These are phyloP conservation scores for Saccharomyces hybrid DNA, from an alignment of 1,139 yeast species.

Conservation along the genomic window DNA sequence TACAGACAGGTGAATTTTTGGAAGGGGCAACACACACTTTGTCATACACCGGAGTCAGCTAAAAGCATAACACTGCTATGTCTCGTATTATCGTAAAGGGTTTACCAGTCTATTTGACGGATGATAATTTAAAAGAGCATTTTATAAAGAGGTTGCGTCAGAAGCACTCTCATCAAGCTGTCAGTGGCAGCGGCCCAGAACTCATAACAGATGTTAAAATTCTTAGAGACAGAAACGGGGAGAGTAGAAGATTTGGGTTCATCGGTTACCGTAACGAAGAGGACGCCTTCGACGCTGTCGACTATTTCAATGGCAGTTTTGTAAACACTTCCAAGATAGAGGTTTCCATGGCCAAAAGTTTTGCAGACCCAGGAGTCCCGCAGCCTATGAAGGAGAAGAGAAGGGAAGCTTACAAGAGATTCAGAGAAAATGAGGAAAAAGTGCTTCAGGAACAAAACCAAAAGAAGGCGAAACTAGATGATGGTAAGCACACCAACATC, in stretches of 20 bases:
- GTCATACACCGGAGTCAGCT: too few relatives aligned
- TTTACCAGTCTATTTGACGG: conserved; percentile 72
- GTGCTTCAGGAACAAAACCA: conserved; percentile 36
- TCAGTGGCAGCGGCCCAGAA: conserved; percentile 11
- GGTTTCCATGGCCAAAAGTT: conserved; percentile 77
- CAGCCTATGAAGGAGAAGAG: conserved; percentile 59
- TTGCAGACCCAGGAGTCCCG: conserved; percentile 79
- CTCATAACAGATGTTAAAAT: conserved; percentile 82
- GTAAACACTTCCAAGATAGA: conserved; percentile 75
- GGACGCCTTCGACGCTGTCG: conserved; percentile 76
- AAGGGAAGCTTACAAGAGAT: conserved; percentile 46
- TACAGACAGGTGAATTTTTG: too few relatives aligned
- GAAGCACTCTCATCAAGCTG: conserved; percentile 31
- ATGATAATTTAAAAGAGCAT: conserved; percentile 63
- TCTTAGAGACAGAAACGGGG: conserved; percentile 73
- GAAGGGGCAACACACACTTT: background rate
- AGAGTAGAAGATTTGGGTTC: conserved; percentile 88
- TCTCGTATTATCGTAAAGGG: conserved; percentile 94
- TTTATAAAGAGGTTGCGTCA: conserved; percentile 44
- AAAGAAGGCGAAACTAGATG: conserved; percentile 27
- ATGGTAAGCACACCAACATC: conserved; percentile 32
- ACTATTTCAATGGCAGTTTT: conserved; percentile 67
- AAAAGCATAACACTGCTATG: conserved; percentile 36
- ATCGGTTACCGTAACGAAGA: conserved; percentile 66
- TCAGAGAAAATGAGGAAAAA: conserved; percentile 50